Conservation (phyloP, 306 rosid species). For the Vigna radiata region DNA sequence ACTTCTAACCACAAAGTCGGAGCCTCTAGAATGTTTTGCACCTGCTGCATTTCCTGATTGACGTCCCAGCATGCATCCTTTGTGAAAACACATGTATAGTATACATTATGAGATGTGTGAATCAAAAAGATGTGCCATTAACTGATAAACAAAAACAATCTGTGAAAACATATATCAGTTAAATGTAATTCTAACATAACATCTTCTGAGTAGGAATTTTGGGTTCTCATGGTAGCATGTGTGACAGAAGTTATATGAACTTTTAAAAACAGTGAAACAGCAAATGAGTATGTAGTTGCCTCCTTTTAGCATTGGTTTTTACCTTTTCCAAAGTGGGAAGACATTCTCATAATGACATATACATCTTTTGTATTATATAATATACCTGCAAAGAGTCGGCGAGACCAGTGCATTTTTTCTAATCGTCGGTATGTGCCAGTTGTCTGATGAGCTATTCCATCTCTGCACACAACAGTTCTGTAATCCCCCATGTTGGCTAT, state of each 20-base stretch:
- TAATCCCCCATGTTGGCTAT: slow-evolving; percentile 76
- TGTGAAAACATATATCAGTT: neutral
- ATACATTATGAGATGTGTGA: slow-evolving; percentile 26
- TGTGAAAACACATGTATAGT: neutral
- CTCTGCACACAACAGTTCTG: slow-evolving; percentile 75
- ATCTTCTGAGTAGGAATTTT: neutral
- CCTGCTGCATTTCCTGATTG: slow-evolving; percentile 42
- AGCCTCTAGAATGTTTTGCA: slow-evolving; percentile 45
- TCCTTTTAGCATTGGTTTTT: neutral
- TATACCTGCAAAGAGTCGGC: slow-evolving; percentile 62
- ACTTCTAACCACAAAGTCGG: slow-evolving; percentile 61
- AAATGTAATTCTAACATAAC: neutral
- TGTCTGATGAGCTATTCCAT: slow-evolving; percentile 71
- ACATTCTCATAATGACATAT: neutral
- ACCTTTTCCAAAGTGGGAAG: neutral
- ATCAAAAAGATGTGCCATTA: slow-evolving; percentile 14
- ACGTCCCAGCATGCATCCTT: slow-evolving; percentile 33
- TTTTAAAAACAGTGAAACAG: neutral
- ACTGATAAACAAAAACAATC: neutral
- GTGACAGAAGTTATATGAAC: neutral
- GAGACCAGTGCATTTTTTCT: slow-evolving; percentile 61
- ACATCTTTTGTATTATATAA: neutral
- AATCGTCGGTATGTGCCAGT: slow-evolving; percentile 43
- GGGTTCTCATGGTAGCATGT: too few species aligned
- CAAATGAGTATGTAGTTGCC: neutral